Base-by-base conservation (phyloP, 2,329 filamentous ascomycete species). In the Lizonia empirigonia region DNA sequence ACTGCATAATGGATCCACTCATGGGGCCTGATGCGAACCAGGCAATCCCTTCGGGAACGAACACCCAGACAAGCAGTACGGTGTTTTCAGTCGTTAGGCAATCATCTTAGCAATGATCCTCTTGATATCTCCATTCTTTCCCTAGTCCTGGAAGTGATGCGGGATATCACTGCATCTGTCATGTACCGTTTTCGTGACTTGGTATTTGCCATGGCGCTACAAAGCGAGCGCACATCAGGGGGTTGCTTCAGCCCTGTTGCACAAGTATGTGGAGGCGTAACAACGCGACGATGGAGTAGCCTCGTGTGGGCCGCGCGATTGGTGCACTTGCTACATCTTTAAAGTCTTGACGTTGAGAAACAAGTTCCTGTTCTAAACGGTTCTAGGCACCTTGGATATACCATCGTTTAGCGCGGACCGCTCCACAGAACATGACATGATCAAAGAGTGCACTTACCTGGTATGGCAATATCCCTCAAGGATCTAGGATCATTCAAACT, bases 301-400 rank as follows among this genome's bases (percentile, higher is more conserved):
- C 29, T 48, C 44, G 40, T 50, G 55, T 61, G 60, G 58, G 54
- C 20, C 51, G 13, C 38, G 41, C 45, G 26, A 62, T 62, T 62
- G 59, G 62, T 53, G 51, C 53, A 59, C 56, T 39, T 30, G 32
- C 12, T 33, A 42, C 38, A 53, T 40, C 37, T 22, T 47, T 48
- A 30, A 41, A 60, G 51, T 64, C 44, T 63, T 68, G 61, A 68
- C 63, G 62, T 64, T 63, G 29, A 57, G 48, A 41, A 44, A 33
- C 35, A 50, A 42, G 56, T 61, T 54, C 58, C 45, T 66, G 62
- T 63, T 60, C 56, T 67, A 57, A 66, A 59, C 55, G 59, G 67
- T 46, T 64, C 54, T 56, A 54, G 55, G 55, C 56, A 32, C 13
- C 7, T 36, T n/a, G 9, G 23, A 12, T 27, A 24, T 48, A 53